Base-by-base conservation (phyloP, 805 yeast genomes). In the Hanseniaspora taiwanica region DNA sequence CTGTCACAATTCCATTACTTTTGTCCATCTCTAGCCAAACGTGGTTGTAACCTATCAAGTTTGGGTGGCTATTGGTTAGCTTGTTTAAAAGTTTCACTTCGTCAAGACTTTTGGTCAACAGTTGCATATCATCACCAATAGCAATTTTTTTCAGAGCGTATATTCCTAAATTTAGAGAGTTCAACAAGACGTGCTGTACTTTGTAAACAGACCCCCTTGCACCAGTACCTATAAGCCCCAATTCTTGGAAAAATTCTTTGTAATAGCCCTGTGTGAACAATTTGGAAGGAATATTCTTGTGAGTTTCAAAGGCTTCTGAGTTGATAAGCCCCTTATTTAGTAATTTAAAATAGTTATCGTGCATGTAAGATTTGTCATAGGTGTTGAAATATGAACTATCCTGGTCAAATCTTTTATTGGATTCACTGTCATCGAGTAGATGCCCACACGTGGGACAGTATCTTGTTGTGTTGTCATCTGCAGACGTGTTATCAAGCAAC, bases 131-230 rank as follows among this genome's bases (percentile, higher is more conserved):
- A 50, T 81, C 74, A 0, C 95, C 96, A 35, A 86, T 79, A 6
- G 89, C 79, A 6, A 86, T 81, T 51, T 85, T 77, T 51, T 86
- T 86, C 42, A 86, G 65, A 0, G 96, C 96, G 66, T 81, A 86
- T 0, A 72, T 63, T 0, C 96, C 96, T 24, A 86, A 54, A 19
- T 78, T 71, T 25, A 78, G 68, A 10, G 78, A 78, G 44, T 81
- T 78, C 27, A 87, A 63, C 16, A 61, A 60, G n/a, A 70, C 68
- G 55, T 86, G 96, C 42, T 78, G 84, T 5, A 86, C 96, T 53
- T 84, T 76, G 51, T 72, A 80, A 8, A 86, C 96, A 21, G 79
- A 74, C 0, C 94, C 94, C 48, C 84, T 74, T 4, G 94, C 81
- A 0, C 96, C 96, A 27, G 79, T 68, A 0, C 96, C 96, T 12